Evolutionary conservation across 2,329 filamentous ascomycete species (phyloP), one percentile per base, ranked within the genome.

Genomic region (Phyllachora maydis): DNA sequence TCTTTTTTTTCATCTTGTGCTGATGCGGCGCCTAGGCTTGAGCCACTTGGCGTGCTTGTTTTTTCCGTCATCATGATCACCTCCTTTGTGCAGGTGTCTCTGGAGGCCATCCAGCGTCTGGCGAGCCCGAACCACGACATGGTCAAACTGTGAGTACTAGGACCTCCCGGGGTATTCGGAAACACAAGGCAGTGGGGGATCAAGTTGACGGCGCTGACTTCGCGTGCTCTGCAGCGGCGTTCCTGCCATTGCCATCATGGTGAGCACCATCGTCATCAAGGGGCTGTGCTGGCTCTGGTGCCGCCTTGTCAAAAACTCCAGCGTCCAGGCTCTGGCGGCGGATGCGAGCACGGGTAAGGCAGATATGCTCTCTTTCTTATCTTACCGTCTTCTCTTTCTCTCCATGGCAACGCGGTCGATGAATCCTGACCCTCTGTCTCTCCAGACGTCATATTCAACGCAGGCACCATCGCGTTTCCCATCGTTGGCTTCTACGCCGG

Each of bases 41-140:
- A 85, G 38, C 78, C 78, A 2, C 60, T 88, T 5, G 78, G 78
- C 14, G 72, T 88, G 3, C 54, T 88, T 4, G 69, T 85, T 26
- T 88, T 85, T 48, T 76, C 72, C 10, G 64, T 83, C 29, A 77
- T 85, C 40, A 88, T 88, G 76, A 74, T 85, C 31, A 82, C 74
- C 0, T 77, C 73, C 1, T 85, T 88, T 47, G 65, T 68, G 33
- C 78, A 88, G 46, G 77, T 88, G 19, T 66, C 60, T 18, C 53
- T 83, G 8, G 55, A 81, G 46, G 77, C 73, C 37, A 47, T 76
- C 15, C 58, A 69, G 32, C 65, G 67, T 3, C 56, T 88, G 6
- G 53, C 56, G 6, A 52, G 56, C 8, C 43, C 54, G 3, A 59
- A 79, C 27, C 75, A 67, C 35, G 54, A 59, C 11, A 53, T 90